A percentile compares a stretch with the other conserved stretches of the same genome.
phyloP scores from a whole-genome alignment of 2,329 filamentous ascomycete species.

The Beauveria caledonica region DNA sequence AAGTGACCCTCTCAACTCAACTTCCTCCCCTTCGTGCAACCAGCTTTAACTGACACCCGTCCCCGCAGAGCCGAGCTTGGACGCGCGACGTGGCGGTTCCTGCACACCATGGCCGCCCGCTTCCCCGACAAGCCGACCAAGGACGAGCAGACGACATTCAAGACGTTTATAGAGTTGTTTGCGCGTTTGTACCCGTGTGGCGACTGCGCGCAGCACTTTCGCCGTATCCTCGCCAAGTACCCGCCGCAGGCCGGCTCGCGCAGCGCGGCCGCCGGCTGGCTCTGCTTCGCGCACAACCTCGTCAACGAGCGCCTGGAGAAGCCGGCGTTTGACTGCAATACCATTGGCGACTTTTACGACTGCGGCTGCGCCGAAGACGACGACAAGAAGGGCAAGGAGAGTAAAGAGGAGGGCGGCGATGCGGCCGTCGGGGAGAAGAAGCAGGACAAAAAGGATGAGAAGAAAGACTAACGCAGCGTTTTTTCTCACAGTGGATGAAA shows the following conservation, averaged over 20 bases:
- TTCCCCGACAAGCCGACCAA: constrained; percentile 57
- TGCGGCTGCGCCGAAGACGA: constrained; percentile 62
- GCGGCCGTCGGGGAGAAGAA: neutral
- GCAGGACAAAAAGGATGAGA: neutral
- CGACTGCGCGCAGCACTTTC: constrained; percentile 62
- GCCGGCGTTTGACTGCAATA: constrained; percentile 54
- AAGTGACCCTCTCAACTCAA: no score
- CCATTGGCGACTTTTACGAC: constrained; percentile 64
- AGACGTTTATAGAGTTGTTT: constrained; percentile 58
- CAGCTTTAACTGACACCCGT: neutral
- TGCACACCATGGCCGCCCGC: constrained; percentile 63
- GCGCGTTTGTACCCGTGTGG: constrained; percentile 63
- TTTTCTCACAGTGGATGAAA: neutral
- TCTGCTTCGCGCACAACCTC: constrained; percentile 59
- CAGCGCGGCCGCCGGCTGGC: constrained; percentile 58
- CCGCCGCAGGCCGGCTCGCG: constrained; percentile 58
- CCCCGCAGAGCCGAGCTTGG: constrained; percentile 51
- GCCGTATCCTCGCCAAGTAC: constrained; percentile 50
- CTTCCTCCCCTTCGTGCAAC: neutral
- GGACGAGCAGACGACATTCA: constrained; percentile 54
- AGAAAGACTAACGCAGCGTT: neutral
- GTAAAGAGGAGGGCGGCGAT: neutral
- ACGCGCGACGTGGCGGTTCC: constrained; percentile 59
- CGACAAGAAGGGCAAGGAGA: constrained; percentile 28
- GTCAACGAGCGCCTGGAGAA: constrained; percentile 59